phyloP scores from a whole-genome alignment of 2,329 filamentous ascomycete species.

The Trichoderma aggressivum region DNA sequence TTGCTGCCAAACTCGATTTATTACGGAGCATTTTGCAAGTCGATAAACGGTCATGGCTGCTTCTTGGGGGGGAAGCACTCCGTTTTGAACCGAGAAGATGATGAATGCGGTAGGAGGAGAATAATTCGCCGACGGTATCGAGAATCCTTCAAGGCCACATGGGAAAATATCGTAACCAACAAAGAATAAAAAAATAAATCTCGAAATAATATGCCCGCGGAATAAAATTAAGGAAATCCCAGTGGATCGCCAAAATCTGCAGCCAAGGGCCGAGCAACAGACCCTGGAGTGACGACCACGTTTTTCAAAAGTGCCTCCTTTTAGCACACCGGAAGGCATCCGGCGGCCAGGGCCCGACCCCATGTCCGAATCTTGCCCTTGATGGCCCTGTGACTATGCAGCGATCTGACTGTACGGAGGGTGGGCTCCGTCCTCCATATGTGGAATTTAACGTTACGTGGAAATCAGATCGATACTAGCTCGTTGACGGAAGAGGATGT shows the following conservation, averaged over 20 bases:
- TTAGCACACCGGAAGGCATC: conserved; percentile 14
- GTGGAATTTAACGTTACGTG: conserved; percentile 15
- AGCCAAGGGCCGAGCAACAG: background rate
- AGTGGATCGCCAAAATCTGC: conserved; percentile 12
- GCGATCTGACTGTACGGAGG: conserved; percentile 6
- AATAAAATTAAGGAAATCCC: conserved; percentile 15
- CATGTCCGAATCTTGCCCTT: background rate
- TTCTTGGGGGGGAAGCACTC: background rate
- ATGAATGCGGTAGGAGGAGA: background rate
- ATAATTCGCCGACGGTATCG: background rate
- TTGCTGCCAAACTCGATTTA: background rate
- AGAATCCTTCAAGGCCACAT: background rate
- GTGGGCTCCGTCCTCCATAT: background rate
- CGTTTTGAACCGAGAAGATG: background rate
- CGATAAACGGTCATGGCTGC: background rate
- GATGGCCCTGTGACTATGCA: conserved; percentile 8
- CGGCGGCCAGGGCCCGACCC: background rate
- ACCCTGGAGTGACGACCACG: conserved; percentile 7
- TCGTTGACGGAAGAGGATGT: background rate
- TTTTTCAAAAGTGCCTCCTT: conserved; percentile 18
- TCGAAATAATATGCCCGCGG: background rate
- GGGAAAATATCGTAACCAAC: background rate
- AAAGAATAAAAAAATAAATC: background rate
- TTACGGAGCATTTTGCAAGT: background rate
- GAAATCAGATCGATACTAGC: background rate